Conservation (phyloP, 2,329 filamentous ascomycete species). For the Xylaria sp. region DNA sequence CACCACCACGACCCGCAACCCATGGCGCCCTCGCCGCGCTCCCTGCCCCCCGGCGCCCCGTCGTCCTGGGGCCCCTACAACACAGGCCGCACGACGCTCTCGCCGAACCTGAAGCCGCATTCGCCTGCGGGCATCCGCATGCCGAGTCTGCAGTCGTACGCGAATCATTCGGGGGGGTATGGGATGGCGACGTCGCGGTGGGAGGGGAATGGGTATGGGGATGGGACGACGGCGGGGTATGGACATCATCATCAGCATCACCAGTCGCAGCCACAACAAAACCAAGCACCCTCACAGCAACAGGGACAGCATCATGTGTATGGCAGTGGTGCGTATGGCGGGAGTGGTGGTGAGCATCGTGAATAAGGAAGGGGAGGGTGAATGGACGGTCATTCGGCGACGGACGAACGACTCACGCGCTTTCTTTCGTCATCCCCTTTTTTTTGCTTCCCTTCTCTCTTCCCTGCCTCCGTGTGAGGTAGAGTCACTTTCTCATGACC, state of each 20-base stretch:
- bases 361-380: slow-evolving; percentile 27
- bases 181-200: slow-evolving; percentile 33
- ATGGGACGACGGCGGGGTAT: slow-evolving; percentile 17
- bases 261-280: slow-evolving; percentile 13
- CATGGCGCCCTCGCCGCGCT: slow-evolving; percentile 46
- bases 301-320: slow-evolving; percentile 37
- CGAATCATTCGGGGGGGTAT: slow-evolving; percentile 35
- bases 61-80: slow-evolving; percentile 45
- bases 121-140: slow-evolving; percentile 35
- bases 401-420: not conserved
- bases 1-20: slow-evolving; percentile 42
- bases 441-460: too few species aligned
- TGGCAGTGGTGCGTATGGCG: slow-evolving; percentile 38
- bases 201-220: slow-evolving; percentile 30
- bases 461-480: too few species aligned
- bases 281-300: slow-evolving; percentile 29
- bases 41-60: slow-evolving; percentile 43
- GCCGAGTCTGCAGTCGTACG: slow-evolving; percentile 36
- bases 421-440: too few species aligned
- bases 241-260: too few species aligned
- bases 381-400: not conserved
- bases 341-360: slow-evolving; percentile 38
- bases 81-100: slow-evolving; percentile 40
- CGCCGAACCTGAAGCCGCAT: slow-evolving; percentile 37
- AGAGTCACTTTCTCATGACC: not conserved